A percentile compares a stretch with the other conserved stretches of the same genome.
phyloP scores from a whole-genome alignment of 179 eudicot species.

The Silene vulgaris region DNA sequence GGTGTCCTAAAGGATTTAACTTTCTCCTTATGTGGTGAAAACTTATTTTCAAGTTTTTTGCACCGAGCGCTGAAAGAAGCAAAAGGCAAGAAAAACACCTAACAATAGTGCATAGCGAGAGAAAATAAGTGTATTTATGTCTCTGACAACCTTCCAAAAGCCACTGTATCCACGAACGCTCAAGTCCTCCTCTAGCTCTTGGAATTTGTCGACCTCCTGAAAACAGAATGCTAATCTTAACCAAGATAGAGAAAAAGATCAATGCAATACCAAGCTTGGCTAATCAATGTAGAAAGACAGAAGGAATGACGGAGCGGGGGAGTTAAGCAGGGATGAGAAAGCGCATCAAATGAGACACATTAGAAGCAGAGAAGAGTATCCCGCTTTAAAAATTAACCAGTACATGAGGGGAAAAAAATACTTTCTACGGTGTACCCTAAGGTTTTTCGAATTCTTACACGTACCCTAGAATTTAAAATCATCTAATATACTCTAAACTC shows the following conservation, averaged over 20 bases:
- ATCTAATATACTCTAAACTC: neutral
- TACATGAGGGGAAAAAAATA: neutral
- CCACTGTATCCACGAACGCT: conserved; percentile 72
- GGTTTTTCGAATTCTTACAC: neutral
- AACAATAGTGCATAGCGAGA: conserved; percentile 3
- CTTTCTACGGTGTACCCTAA: neutral
- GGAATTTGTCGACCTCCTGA: conserved; percentile 94
- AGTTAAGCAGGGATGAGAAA: neutral
- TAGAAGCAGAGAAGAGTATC: neutral
- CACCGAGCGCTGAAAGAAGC: neutral
- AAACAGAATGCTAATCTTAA: conserved; percentile 19
- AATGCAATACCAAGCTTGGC: neutral
- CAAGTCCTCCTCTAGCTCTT: conserved; percentile 65
- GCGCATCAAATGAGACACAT: neutral
- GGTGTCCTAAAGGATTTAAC: neutral
- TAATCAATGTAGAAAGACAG: neutral
- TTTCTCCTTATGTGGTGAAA: neutral
- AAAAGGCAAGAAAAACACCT: conserved; percentile 19
- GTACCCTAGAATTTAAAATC: neutral
- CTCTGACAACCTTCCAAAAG: conserved; percentile 76
- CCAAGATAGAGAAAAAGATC: neutral
- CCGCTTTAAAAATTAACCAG: conserved; percentile 14
- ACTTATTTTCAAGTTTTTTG: neutral
- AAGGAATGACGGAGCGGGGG: neutral
- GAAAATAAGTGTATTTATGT: conserved; percentile 14